Conservation (phyloP, 2,329 filamentous ascomycete genomes). For the Penicillium sp. region DNA sequence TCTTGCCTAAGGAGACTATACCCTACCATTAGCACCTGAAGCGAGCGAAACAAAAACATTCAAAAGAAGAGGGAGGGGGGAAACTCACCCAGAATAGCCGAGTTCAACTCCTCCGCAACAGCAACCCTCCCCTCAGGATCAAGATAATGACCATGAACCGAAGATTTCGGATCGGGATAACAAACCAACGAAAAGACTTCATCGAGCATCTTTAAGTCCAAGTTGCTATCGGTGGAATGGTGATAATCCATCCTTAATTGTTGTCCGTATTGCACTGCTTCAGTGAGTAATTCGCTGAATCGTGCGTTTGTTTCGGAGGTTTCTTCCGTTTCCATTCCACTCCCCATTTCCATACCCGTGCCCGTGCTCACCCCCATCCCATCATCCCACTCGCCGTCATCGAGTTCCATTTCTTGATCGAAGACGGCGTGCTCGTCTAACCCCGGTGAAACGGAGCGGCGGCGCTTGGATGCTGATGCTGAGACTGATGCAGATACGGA, state of each 20-base stretch:
- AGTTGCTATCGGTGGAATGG: slow-evolving; percentile 68
- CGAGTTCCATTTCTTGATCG: slow-evolving; percentile 62
- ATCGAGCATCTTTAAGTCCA: slow-evolving; percentile 73
- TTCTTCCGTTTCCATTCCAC: slow-evolving; percentile 62
- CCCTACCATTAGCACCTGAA: slow-evolving; percentile 23
- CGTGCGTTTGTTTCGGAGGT: slow-evolving; percentile 35
- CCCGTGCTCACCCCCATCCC: no score
- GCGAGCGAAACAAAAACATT: neutral
- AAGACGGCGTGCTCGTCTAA: slow-evolving; percentile 51
- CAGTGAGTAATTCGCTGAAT: slow-evolving; percentile 62
- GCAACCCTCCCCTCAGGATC: slow-evolving; percentile 73
- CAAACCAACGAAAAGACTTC: slow-evolving; percentile 90
- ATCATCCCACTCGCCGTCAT: slow-evolving; percentile 38
- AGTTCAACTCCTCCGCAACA: slow-evolving; percentile 92
- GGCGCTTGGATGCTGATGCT: slow-evolving; percentile 38
- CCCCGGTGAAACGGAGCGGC: slow-evolving; percentile 43
- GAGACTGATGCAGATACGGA: slow-evolving; percentile 7
- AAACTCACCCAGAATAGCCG: slow-evolving; percentile 79
- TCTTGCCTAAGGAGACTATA: slow-evolving; percentile 85
- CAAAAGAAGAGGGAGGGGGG: neutral
- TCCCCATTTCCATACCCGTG: slow-evolving; percentile 43
- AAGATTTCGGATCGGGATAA: slow-evolving; percentile 79
- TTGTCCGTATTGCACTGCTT: slow-evolving; percentile 79
- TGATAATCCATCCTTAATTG: slow-evolving; percentile 77
- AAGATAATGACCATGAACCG: slow-evolving; percentile 76